Evolutionary conservation across 441 rosid species (phyloP).

Genomic region (Pelargonium citronellum): DNA sequence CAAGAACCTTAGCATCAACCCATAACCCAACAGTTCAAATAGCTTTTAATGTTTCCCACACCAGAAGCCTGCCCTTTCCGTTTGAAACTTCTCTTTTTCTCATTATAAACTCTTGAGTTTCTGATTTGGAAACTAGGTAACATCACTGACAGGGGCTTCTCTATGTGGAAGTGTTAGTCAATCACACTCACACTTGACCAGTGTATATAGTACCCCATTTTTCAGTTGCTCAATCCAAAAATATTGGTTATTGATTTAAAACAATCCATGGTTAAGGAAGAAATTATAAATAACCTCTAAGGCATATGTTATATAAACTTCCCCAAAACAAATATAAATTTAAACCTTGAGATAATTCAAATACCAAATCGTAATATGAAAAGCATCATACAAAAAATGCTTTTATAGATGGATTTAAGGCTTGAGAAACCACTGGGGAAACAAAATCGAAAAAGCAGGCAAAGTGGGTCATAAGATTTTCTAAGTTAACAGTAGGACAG

Average conservation of each 20-base stretch:
- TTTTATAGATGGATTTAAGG: background rate
- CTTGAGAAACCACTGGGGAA: background rate
- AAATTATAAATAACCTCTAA: background rate
- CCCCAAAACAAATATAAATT: background rate
- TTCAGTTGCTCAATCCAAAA: background rate
- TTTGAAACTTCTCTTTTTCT: background rate
- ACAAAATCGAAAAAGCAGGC: background rate
- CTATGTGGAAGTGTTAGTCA: background rate
- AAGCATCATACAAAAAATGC: no score
- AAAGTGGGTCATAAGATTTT: background rate
- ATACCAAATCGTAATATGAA: no score
- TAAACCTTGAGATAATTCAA: no score
- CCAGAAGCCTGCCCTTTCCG: background rate
- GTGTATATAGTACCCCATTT: background rate
- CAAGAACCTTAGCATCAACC: background rate
- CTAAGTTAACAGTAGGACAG: background rate
- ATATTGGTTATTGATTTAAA: background rate
- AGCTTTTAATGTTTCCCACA: background rate
- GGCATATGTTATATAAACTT: background rate
- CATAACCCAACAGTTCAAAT: background rate
- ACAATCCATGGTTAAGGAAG: background rate
- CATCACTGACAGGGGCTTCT: background rate
- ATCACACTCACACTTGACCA: background rate
- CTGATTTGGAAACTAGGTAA: background rate
- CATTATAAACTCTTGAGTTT: background rate